Base-by-base conservation (phyloP, 2,329 filamentous ascomycete genomes). In the Eurotiales sp. region DNA sequence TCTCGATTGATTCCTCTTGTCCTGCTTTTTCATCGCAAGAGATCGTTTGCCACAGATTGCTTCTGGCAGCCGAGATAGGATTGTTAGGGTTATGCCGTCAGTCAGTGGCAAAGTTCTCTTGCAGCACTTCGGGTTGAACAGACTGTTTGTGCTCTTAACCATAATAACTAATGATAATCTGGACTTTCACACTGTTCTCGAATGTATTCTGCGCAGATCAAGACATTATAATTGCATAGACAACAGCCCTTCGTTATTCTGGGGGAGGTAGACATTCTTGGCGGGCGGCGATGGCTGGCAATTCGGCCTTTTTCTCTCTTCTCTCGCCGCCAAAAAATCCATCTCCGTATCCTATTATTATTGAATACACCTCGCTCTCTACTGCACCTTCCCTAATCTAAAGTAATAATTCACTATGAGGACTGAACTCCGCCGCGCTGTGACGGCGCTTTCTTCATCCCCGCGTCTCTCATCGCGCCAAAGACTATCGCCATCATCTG, bases 141-240 rank as follows among this genome's bases (percentile, higher is more conserved):
- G 34, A 5, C 17, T 25, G 30, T 36, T 25, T 47, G 34, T 47
- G 36, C 15, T 47, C 11, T 30, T 30, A 40, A 47, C 21, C 36
- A 40, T 47, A 47, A 40, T 47, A 40, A 40, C 37, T 47, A 47
- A 40, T 47, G 29, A 40, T 47, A 30, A 47, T 47, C 23, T 47
- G 8, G 25, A 17, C 6, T 14, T 47, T 47, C 22, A 15, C 8
- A 37, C 36, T 27, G 25, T 5, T 27, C 25, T n/a, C n/a, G n/a
- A 27, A 6, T 27, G 25, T 10, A 27, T 27, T 6, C n/a, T n/a
- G n/a, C n/a, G n/a, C n/a, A n/a, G n/a, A n/a, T n/a, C n/a, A n/a
- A n/a, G n/a, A n/a, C n/a, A n/a, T n/a, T n/a, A n/a, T n/a, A n/a
- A n/a, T n/a, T n/a, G n/a, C n/a, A n/a, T n/a, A n/a, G n/a, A n/a